Evolutionary conservation across 352 stramenopile species (phyloP).

Genomic region (Phytophthora uliginosa): DNA sequence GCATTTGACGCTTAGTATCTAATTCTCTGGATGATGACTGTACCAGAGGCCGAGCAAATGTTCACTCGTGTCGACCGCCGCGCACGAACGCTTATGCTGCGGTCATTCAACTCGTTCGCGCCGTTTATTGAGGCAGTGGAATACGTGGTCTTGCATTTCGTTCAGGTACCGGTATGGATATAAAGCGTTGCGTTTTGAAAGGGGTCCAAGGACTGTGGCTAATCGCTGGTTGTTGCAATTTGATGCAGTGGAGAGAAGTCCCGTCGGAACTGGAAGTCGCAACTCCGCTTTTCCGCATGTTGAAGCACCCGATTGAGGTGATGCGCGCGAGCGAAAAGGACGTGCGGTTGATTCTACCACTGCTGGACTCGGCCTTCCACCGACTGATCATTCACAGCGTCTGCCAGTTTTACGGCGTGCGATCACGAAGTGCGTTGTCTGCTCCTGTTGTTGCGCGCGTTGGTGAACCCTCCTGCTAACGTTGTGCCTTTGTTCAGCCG

Average conservation of each 20-base stretch:
- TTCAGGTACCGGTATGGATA: constrained; percentile 60
- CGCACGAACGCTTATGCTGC: constrained; percentile 72
- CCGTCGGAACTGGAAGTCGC: constrained; percentile 81
- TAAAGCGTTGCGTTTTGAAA: neutral
- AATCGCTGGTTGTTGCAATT: neutral
- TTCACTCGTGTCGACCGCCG: constrained; percentile 80
- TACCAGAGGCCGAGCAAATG: constrained; percentile 81
- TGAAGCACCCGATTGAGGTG: constrained; percentile 76
- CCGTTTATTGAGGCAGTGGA: constrained; percentile 85
- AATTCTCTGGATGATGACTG: constrained; percentile 1
- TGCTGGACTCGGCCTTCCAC: constrained; percentile 88
- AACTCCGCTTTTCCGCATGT: constrained; percentile 58
- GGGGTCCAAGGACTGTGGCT: neutral
- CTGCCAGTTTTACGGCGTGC: constrained; percentile 91
- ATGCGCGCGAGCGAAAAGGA: constrained; percentile 69
- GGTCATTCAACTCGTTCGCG: constrained; percentile 74
- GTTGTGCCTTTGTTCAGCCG: constrained; percentile 45
- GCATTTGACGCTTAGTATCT: neutral
- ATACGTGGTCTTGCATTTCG: constrained; percentile 83
- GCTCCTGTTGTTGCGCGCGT: neutral
- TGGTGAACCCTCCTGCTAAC: constrained; percentile 17
- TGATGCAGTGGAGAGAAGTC: constrained; percentile 75
- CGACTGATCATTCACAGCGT: constrained; percentile 89
- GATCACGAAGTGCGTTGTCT: constrained; percentile 76
- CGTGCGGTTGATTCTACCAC: constrained; percentile 74